phyloP scores from a whole-genome alignment of 2,329 filamentous ascomycete genomes.

The Neonectria neomacrospora region DNA sequence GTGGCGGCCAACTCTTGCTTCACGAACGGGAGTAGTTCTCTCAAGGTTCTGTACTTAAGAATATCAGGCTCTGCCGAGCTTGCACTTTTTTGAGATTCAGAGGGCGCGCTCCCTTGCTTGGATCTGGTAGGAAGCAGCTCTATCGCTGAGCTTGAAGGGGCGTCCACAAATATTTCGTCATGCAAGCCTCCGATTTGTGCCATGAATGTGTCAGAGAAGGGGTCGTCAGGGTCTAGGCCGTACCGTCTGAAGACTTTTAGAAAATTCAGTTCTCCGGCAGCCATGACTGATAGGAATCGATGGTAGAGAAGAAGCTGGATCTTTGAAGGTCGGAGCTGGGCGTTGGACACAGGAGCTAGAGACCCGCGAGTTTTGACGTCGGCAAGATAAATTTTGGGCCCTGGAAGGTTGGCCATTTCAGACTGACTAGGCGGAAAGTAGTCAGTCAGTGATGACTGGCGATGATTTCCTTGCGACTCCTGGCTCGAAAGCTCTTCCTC shows the following conservation, averaged over 20 bases:
- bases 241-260: conserved; percentile 77
- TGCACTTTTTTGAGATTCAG: conserved; percentile 32
- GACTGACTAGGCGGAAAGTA: conserved; percentile 50
- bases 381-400: conserved; percentile 72
- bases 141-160: conserved; percentile 48
- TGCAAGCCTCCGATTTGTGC: conserved; percentile 77
- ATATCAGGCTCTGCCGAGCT: conserved; percentile 47
- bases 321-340: conserved; percentile 78
- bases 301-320: conserved; percentile 94
- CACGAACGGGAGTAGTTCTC: conserved; percentile 60
- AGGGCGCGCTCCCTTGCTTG: conserved; percentile 23
- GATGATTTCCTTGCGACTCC: conserved; percentile 41
- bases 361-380: conserved; percentile 88
- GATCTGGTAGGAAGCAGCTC: conserved; percentile 22
- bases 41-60: conserved; percentile 60
- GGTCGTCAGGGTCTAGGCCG: conserved; percentile 68
- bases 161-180: conserved; percentile 70
- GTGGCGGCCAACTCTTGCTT: conserved; percentile 60
- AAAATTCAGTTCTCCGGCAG: conserved; percentile 76
- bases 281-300: conserved; percentile 81
- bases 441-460: conserved; percentile 54
- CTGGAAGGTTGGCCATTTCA: not conserved
- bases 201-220: conserved; percentile 84
- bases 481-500: conserved; percentile 66
- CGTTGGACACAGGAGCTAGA: conserved; percentile 71